Percentiles rank a stretch among this genome's conserved stretches.
These are phyloP conservation scores for Paramecium pentaurelia DNA, from an alignment of 73 alveolate species.

Conservation along the genomic window DNA sequence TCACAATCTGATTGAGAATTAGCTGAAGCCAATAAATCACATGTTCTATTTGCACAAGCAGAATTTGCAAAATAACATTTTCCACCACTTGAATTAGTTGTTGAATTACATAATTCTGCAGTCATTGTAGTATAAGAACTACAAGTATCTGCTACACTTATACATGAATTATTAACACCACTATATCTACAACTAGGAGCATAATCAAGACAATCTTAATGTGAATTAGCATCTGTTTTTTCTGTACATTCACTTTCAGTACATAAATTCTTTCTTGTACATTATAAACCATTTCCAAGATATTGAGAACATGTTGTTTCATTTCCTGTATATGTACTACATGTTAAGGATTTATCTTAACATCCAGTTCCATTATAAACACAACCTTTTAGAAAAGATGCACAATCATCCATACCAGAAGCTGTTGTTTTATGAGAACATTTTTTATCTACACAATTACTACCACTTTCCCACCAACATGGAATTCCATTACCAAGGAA, in stretches of 20 bases:
- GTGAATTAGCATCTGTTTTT: neutral
- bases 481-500: neutral
- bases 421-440: neutral
- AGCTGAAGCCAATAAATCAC: neutral
- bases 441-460: neutral
- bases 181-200: neutral
- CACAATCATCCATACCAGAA: neutral
- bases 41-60: neutral
- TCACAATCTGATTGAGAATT: neutral
- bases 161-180: neutral
- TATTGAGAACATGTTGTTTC: neutral
- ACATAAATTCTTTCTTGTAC: neutral
- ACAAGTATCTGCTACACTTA: neutral
- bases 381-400: slow-evolving; percentile 16
- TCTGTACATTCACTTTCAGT: neutral
- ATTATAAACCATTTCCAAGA: neutral
- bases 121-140: neutral
- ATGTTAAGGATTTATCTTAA: neutral
- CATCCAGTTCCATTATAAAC: slow-evolving; percentile 41
- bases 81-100: neutral
- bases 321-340: neutral
- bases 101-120: neutral
- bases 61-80: neutral
- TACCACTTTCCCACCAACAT: slow-evolving; percentile 25
- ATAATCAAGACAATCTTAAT: neutral